Conservation (phyloP, 2,329 filamentous ascomycete species). For the Aureobasidium sp. region DNA sequence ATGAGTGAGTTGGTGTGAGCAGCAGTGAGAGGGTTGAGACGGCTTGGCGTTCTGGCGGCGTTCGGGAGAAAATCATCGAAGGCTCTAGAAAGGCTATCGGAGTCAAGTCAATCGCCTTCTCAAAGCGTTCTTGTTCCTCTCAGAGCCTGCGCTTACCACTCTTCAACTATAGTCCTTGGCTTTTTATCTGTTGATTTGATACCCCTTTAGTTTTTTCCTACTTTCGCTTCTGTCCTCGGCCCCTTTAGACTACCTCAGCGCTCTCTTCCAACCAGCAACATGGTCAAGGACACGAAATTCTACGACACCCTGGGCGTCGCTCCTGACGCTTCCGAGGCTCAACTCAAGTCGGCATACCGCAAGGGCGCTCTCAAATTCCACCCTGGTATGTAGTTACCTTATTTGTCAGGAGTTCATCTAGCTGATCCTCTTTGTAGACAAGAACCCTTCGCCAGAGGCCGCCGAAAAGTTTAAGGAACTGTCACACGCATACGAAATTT, state of each 20-base stretch:
- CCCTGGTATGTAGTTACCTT: conserved; percentile 56
- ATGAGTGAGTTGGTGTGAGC: neutral
- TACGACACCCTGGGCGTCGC: conserved; percentile 75
- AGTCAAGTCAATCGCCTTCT: conserved; percentile 9
- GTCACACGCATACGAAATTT: conserved; percentile 89
- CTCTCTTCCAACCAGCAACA: conserved; percentile 37
- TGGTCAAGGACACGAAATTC: conserved; percentile 73
- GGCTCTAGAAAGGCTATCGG: conserved; percentile 11
- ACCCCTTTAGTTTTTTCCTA: conserved; percentile 3
- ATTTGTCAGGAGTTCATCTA: neutral
- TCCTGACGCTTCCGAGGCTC: conserved; percentile 71
- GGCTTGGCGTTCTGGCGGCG: conserved; percentile 7
- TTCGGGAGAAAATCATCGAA: conserved; percentile 11
- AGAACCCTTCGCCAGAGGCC: conserved; percentile 89
- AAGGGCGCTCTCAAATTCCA: conserved; percentile 76
- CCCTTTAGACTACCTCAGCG: neutral
- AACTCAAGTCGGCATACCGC: conserved; percentile 89
- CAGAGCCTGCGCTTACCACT: conserved; percentile 14
- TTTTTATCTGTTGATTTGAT: conserved; percentile 14
- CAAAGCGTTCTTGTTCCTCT: neutral
- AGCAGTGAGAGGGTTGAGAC: neutral
- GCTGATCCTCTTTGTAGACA: conserved; percentile 53
- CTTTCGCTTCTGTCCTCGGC: neutral
- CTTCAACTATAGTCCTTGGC: conserved; percentile 9
- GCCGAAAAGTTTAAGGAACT: conserved; percentile 99